Base-by-base conservation (phyloP, 176 grass and related monocot genomes). In the Echinochloa phyllopogon region DNA sequence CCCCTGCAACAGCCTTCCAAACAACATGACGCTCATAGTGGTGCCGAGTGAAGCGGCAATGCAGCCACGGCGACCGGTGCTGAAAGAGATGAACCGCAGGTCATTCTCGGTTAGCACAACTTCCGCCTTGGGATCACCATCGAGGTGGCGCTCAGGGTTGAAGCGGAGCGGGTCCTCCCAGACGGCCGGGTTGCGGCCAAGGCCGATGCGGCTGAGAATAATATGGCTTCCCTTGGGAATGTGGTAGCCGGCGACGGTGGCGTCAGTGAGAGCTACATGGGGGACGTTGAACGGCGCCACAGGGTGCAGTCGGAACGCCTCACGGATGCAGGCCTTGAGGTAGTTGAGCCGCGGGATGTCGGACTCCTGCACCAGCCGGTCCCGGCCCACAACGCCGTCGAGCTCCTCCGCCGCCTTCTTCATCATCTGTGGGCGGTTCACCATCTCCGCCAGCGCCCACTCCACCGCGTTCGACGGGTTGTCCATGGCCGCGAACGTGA, bases 231-330 rank as follows among this genome's bases (percentile, higher is more conserved):
- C 74, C 72, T 39, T n/a, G 50, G 72, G 49, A 8, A 75, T 6
- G 33, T 6, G 72, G 72, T 75, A 75, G 33, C 72, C 72, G 10
- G 50, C 72, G 18, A 75, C 27, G 72, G 50, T 39, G 25, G 72
- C 39, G 16, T 75, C 72, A 0, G 72, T 50, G 33, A 75, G 50
- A 2, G 72, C 72, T 17, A 75, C 49, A 11, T 75, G 72, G 4
- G 72, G 48, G 8, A 75, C 72, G 72, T 75, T 75, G 72, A 75
- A 75, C 0, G 72, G 50, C 72, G 10, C 72, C 0, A 75, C 72
- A 18, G 72, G 72, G 72, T 75, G 72, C 17, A 75, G 72, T 0
- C 72, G 72, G 72, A 75, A 75, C 9, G 72, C 72, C 72, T 75
- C 72, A 9, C 72, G 49, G 72, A 74, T 74, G 27, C 71, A 74